A percentile compares a stretch with the other conserved stretches of the same genome.
These are phyloP conservation scores for Drechslerella stenobrocha DNA, from an alignment of 2,329 filamentous ascomycete species.

Conservation along the genomic window DNA sequence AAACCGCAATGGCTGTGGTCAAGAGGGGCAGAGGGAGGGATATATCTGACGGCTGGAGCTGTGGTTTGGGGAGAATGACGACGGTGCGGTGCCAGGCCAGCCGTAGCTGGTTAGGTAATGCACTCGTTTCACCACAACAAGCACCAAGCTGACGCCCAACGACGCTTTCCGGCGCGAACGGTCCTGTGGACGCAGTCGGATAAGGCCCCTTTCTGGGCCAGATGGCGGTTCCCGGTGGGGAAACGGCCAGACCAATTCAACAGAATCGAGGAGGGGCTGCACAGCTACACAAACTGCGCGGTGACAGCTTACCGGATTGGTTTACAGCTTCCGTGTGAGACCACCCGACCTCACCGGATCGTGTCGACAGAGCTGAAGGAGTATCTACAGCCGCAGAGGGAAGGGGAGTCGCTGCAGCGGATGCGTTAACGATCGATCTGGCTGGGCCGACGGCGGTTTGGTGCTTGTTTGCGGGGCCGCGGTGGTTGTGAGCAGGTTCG, in stretches of 20 bases:
- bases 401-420: background rate
- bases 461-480: slow-evolving; percentile 28
- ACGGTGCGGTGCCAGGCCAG: slow-evolving; percentile 12
- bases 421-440: background rate
- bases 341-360: slow-evolving; percentile 22
- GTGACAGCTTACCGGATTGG: slow-evolving; percentile 20
- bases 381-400: slow-evolving; percentile 32
- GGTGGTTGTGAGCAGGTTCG: background rate
- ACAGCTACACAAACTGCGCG: background rate
- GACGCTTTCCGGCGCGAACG: background rate
- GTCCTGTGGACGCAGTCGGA: slow-evolving; percentile 11
- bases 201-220: slow-evolving; percentile 14
- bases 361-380: slow-evolving; percentile 12
- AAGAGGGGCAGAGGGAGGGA: slow-evolving; percentile 33
- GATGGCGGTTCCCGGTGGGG: slow-evolving; percentile 21
- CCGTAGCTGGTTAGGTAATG: background rate
- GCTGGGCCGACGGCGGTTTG: slow-evolving; percentile 20
- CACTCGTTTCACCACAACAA: background rate
- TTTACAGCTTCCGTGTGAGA: slow-evolving; percentile 43
- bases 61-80: slow-evolving; percentile 14
- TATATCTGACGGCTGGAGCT: slow-evolving; percentile 43
- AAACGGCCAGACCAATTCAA: slow-evolving; percentile 20
- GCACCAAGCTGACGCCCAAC: background rate
- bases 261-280: slow-evolving; percentile 20
- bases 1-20: slow-evolving; percentile 2